phyloP scores from a whole-genome alignment of 164 flowering plant species.

The Akebia trifoliata region DNA sequence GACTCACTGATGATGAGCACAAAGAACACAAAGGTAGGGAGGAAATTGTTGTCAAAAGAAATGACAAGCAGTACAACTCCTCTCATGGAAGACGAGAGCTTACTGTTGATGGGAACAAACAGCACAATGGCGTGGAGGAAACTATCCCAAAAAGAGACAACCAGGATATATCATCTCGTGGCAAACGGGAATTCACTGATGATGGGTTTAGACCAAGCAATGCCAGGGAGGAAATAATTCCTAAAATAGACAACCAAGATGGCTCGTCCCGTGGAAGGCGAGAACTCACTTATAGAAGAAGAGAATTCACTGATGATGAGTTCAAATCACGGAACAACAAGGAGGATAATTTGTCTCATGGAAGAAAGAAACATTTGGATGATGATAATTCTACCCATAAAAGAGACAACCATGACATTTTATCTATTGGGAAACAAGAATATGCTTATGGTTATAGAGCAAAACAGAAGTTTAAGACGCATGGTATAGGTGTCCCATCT shows the following conservation, averaged over 20 bases:
- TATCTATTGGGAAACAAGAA: constrained; percentile 13
- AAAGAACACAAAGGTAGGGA: constrained; percentile 6
- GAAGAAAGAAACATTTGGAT: constrained; percentile 25
- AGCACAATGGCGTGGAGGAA: background rate
- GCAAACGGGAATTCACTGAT: constrained; percentile 5
- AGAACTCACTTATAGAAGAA: background rate
- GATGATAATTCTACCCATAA: constrained; percentile 15
- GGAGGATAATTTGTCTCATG: constrained; percentile 25
- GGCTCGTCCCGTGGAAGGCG: background rate
- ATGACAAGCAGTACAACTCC: constrained; percentile 11
- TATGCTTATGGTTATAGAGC: constrained; percentile 6
- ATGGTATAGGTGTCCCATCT: constrained; percentile 1
- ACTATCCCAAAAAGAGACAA: background rate
- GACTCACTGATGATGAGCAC: constrained; percentile 1
- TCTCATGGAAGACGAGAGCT: constrained; percentile 21
- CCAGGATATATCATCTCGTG: constrained; percentile 7
- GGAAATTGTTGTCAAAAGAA: constrained; percentile 14
- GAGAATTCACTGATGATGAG: constrained; percentile 1
- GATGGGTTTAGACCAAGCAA: constrained; percentile 4
- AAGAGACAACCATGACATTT: constrained; percentile 14
- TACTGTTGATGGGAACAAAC: background rate
- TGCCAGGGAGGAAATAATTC: constrained; percentile 15
- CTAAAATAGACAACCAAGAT: constrained; percentile 12
- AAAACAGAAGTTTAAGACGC: constrained; percentile 9
- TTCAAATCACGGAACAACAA: background rate